phyloP scores from a whole-genome alignment of 2,329 filamentous ascomycete genomes.

The Plectosphaerella plurivora region DNA sequence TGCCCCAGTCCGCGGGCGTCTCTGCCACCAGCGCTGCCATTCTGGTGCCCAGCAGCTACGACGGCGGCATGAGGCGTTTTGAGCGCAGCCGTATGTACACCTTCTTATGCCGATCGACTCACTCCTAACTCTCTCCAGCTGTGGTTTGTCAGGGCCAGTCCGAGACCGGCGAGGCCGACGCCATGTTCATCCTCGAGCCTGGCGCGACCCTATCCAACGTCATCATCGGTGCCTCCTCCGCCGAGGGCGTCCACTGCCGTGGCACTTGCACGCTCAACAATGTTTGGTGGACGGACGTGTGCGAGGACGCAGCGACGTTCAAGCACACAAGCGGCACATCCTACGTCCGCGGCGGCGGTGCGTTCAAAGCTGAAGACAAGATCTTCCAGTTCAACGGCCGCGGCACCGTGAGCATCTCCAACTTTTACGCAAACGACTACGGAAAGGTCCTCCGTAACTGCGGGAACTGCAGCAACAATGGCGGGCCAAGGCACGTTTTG shows the following conservation, averaged over 20 bases:
- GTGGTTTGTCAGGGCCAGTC: neutral
- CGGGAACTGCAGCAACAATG: slow-evolving; percentile 33
- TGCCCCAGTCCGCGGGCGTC: slow-evolving; percentile 24
- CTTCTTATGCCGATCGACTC: neutral
- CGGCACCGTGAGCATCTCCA: slow-evolving; percentile 33
- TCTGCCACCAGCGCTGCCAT: slow-evolving; percentile 32
- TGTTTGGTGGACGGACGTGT: slow-evolving; percentile 43
- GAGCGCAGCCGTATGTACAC: slow-evolving; percentile 30
- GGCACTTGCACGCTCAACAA: slow-evolving; percentile 33
- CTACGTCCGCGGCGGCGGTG: slow-evolving; percentile 34
- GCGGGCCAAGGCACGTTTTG: neutral
- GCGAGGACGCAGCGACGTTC: slow-evolving; percentile 29
- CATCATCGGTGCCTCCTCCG: slow-evolving; percentile 36
- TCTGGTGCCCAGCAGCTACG: slow-evolving; percentile 31
- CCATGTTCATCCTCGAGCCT: slow-evolving; percentile 31
- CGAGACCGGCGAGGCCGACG: slow-evolving; percentile 19
- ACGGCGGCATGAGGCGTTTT: slow-evolving; percentile 42
- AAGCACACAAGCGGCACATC: slow-evolving; percentile 29
- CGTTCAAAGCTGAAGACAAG: slow-evolving; percentile 36
- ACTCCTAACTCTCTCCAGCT: neutral
- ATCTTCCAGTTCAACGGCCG: slow-evolving; percentile 41
- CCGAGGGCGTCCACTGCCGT: slow-evolving; percentile 38
- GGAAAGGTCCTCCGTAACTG: slow-evolving; percentile 45
- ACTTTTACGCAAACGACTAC: slow-evolving; percentile 37
- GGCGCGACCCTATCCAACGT: slow-evolving; percentile 38